phyloP scores from a whole-genome alignment of 768 basidiomycete genomes.

The Cystofilobasidium macerans region DNA sequence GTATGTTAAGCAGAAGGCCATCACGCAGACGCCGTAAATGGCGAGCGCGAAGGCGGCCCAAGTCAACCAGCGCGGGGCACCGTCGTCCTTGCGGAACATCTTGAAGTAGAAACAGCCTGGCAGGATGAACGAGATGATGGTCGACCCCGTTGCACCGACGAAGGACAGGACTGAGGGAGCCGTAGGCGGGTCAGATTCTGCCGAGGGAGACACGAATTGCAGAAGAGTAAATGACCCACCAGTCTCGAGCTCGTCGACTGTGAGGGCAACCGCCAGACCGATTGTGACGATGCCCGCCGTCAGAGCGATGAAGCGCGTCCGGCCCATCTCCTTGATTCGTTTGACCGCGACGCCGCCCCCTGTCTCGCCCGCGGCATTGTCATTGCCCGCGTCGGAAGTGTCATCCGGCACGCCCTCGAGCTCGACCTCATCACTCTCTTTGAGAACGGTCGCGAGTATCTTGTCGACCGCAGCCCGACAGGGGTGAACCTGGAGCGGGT shows the following conservation, averaged over 20 bases:
- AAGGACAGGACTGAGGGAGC: conserved; percentile 66
- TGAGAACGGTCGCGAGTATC: conserved; percentile 48
- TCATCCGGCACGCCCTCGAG: conserved; percentile 28
- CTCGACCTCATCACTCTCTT: conserved; percentile 43
- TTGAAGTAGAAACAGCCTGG: conserved; percentile 83
- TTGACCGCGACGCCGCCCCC: conserved; percentile 5
- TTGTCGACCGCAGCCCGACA: conserved; percentile 86
- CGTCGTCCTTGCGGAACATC: conserved; percentile 60
- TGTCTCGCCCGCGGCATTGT: conserved; percentile 45
- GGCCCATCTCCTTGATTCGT: conserved; percentile 51
- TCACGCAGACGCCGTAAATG: conserved; percentile 64
- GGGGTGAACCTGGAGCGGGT: conserved; percentile 88
- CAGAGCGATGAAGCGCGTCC: conserved; percentile 56
- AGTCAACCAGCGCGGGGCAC: conserved; percentile 47
- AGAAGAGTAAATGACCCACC: conserved; percentile 43
- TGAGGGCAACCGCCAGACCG: conserved; percentile 28
- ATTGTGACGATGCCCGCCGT: conserved; percentile 44
- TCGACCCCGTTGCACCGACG: conserved; percentile 92
- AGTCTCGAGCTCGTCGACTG: conserved; percentile 64
- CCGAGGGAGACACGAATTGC: not conserved
- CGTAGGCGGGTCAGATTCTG: not conserved
- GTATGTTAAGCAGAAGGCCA: conserved; percentile 55
- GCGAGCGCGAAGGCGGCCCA: conserved; percentile 56
- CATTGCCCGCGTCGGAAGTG: too few relatives aligned
- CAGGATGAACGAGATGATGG: conserved; percentile 91